Percentiles rank a stretch among this genome's conserved stretches.
These are phyloP conservation scores for Vitis hybrid DNA, from an alignment of 177 flowering plant genomes.

Conservation along the genomic window DNA sequence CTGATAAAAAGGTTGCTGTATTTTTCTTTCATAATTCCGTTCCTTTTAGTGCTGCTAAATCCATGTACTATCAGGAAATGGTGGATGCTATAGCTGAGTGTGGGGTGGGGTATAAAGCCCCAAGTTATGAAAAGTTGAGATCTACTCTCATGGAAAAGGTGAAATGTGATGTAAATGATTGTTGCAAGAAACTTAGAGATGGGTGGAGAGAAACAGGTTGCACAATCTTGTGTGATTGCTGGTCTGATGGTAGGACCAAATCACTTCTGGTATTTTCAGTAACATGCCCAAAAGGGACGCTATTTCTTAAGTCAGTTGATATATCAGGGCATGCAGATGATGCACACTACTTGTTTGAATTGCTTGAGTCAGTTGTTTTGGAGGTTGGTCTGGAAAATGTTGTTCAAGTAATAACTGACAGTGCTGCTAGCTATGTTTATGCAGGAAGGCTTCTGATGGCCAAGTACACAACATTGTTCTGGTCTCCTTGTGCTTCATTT, in stretches of 20 bases:
- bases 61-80: conserved; percentile 50
- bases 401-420: conserved; percentile 6
- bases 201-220: conserved; percentile 52
- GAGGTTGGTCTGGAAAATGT: conserved; percentile 51
- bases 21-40: conserved; percentile 51
- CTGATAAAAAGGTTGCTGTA: conserved; percentile 43
- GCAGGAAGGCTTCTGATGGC: conserved; percentile 52
- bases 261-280: conserved; percentile 41
- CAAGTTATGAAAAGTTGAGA: conserved; percentile 39
- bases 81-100: conserved; percentile 48
- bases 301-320: conserved; percentile 48
- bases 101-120: conserved; percentile 51
- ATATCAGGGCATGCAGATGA: conserved; percentile 45
- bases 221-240: conserved; percentile 47
- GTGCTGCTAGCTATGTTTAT: conserved; percentile 37
- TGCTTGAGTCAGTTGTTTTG: conserved; percentile 50
- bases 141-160: conserved; percentile 39
- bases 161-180: conserved; percentile 36
- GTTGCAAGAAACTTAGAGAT: conserved; percentile 27
- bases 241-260: conserved; percentile 47
- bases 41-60: conserved; percentile 47
- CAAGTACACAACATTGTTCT: conserved; percentile 46
- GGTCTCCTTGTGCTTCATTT: conserved; percentile 58
- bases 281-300: conserved; percentile 41
- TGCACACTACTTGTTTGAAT: conserved; percentile 40